These are phyloP conservation scores for Penicillium brasilianum DNA, from an alignment of 2,329 filamentous ascomycete species.

Conservation along the genomic window DNA sequence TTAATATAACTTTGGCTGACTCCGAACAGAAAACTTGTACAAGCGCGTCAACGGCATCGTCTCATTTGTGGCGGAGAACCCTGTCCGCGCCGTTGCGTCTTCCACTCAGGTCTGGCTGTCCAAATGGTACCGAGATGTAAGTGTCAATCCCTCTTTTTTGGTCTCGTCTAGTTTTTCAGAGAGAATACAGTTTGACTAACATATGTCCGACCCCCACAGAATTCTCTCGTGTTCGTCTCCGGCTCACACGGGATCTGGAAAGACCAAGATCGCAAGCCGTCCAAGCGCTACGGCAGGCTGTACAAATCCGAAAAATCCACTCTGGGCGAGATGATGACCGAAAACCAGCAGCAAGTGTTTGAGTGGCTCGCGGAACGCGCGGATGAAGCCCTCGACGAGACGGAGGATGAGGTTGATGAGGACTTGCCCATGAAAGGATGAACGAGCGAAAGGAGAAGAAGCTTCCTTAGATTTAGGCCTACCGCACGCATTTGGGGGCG, in stretches of 20 bases:
- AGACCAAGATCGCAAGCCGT: constrained; percentile 61
- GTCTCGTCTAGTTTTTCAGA: neutral
- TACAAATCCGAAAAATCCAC: constrained; percentile 51
- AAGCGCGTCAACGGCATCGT: constrained; percentile 72
- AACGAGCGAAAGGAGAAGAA: neutral
- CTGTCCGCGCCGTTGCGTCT: constrained; percentile 78
- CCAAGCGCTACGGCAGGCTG: constrained; percentile 63
- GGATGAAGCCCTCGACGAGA: constrained; percentile 34
- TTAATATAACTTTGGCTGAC: constrained; percentile 13
- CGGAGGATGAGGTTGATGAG: constrained; percentile 29
- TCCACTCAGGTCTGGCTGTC: constrained; percentile 70
- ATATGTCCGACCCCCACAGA: constrained; percentile 41
- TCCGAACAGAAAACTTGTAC: constrained; percentile 61
- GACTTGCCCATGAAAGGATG: constrained; percentile 8
- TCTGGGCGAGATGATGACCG: constrained; percentile 62
- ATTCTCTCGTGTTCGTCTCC: constrained; percentile 80
- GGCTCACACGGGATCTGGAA: constrained; percentile 76
- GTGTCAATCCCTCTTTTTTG: constrained; percentile 14
- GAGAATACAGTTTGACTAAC: neutral
- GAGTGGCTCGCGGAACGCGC: constrained; percentile 51
- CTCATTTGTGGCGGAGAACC: constrained; percentile 77
- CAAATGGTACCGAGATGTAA: constrained; percentile 77
- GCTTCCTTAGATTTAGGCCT: neutral
- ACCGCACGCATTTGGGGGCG: neutral
- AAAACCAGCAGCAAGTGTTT: constrained; percentile 58